Conservation (phyloP, 805 yeast genomes). For the Yamadazyma tumulicola region DNA sequence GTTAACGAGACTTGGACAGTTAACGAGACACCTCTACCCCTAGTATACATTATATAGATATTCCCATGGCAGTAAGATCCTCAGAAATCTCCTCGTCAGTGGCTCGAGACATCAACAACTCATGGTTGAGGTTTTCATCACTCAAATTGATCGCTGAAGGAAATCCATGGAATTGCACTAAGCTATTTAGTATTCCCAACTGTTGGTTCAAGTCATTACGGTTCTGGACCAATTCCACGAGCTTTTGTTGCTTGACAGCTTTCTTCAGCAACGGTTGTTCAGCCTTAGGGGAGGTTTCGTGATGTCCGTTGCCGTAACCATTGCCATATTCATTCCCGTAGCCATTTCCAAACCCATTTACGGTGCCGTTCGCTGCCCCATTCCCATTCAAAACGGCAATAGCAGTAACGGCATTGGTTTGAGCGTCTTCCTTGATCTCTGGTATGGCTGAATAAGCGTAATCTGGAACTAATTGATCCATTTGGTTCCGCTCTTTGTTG, state of each 20-base stretch:
- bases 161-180: slow-evolving; percentile 65
- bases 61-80: slow-evolving; percentile 69
- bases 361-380: slow-evolving; percentile 1
- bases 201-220: slow-evolving; percentile 66
- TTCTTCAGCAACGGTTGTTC: slow-evolving; percentile 24
- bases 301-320: slow-evolving; percentile 1
- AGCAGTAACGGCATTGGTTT: slow-evolving; percentile 2
- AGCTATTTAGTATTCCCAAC: slow-evolving; percentile 65
- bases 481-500: slow-evolving; percentile 78
- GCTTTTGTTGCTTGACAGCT: slow-evolving; percentile 31
- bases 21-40: too few relatives aligned
- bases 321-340: neutral
- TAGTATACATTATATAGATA: slow-evolving; percentile 11
- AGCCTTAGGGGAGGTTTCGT: slow-evolving; percentile 5
- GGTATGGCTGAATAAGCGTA: slow-evolving; percentile 47
- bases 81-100: slow-evolving; percentile 68
- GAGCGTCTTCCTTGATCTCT: slow-evolving; percentile 13
- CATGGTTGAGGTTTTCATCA: slow-evolving; percentile 21
- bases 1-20: too few relatives aligned
- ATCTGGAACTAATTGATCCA: slow-evolving; percentile 64
- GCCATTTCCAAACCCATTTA: neutral
- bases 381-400: neutral
- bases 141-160: slow-evolving; percentile 67
- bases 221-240: slow-evolving; percentile 52
- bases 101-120: slow-evolving; percentile 50